These are phyloP conservation scores for Orobanche coerulescens DNA, from an alignment of 257 asterid species.

Conservation along the genomic window DNA sequence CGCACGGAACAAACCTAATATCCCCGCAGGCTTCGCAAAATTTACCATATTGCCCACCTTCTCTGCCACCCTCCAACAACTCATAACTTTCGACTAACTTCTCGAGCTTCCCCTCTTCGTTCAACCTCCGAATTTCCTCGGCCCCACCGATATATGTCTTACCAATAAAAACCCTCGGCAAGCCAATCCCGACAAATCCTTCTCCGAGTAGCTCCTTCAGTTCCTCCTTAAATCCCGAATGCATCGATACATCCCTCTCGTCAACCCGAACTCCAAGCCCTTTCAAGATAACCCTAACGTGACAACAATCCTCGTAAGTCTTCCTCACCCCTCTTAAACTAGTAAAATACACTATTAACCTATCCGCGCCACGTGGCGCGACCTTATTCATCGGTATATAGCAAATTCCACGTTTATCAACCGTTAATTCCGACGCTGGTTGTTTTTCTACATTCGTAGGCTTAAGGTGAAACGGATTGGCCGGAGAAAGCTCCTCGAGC, in stretches of 20 bases:
- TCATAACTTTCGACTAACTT: constrained; percentile 62
- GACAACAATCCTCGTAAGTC: constrained; percentile 89
- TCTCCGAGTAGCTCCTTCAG: constrained; percentile 55
- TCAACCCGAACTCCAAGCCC: constrained; percentile 70
- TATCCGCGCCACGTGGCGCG: constrained; percentile 30
- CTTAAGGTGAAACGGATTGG: constrained; percentile 60
- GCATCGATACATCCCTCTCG: constrained; percentile 92
- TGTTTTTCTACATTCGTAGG: background rate
- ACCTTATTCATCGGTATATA: constrained; percentile 15
- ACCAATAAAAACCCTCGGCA: constrained; percentile 71
- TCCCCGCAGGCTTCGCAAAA: constrained; percentile 85
- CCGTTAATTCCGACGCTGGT: background rate
- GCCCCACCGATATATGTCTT: constrained; percentile 64
- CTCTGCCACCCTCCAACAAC: constrained; percentile 28
- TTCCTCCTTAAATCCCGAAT: constrained; percentile 86
- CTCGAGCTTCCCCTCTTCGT: constrained; percentile 75
- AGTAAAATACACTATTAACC: constrained; percentile 62
- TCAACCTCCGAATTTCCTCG: constrained; percentile 59
- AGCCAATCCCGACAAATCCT: constrained; percentile 28
- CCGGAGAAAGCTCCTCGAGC: constrained; percentile 75
- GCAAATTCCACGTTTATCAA: too few species aligned
- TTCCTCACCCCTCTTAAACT: constrained; percentile 87
- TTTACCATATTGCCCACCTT: constrained; percentile 20
- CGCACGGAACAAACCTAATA: constrained; percentile 80
- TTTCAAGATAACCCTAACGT: constrained; percentile 61